Evolutionary conservation across 1,284 basidiomycete species (phyloP).

Genomic region (Sporisorium sorghi): DNA sequence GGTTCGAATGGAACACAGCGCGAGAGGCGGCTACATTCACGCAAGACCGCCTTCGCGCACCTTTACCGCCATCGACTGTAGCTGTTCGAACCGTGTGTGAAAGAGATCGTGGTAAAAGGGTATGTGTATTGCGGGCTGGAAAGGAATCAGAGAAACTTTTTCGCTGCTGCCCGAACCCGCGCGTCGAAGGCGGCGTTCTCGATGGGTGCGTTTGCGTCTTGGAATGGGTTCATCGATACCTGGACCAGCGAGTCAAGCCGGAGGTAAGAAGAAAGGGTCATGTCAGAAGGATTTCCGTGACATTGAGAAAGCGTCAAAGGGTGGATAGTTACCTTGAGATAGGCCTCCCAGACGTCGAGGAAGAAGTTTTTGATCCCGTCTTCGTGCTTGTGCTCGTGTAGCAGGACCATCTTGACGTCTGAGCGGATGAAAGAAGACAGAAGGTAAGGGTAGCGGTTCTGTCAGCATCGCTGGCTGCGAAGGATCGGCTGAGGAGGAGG

Average conservation of each 20-base stretch:
- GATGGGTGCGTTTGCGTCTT: conserved; percentile 61
- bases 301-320: background rate
- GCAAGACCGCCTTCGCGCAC: conserved; percentile 12
- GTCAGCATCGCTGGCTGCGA: background rate
- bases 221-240: conserved; percentile 65
- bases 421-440: background rate
- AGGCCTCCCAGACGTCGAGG: conserved; percentile 67
- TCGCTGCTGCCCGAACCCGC: conserved; percentile 57
- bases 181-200: conserved; percentile 55
- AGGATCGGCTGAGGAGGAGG: too few species aligned
- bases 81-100: background rate
- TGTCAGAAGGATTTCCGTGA: background rate
- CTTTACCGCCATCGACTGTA: background rate
- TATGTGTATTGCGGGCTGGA: background rate
- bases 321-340: conserved; percentile 53
- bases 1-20: too few species aligned
- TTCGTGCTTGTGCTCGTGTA: conserved; percentile 68
- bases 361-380: conserved; percentile 68
- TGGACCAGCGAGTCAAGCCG: too few species aligned
- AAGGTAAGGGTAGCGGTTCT: background rate
- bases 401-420: conserved; percentile 66
- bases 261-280: background rate
- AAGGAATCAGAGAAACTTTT: conserved; percentile 54
- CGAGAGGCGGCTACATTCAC: conserved; percentile 18
- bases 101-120: background rate